These are phyloP conservation scores for Dorcoceras hygrometricum DNA, from an alignment of 257 asterid species.

Conservation along the genomic window DNA sequence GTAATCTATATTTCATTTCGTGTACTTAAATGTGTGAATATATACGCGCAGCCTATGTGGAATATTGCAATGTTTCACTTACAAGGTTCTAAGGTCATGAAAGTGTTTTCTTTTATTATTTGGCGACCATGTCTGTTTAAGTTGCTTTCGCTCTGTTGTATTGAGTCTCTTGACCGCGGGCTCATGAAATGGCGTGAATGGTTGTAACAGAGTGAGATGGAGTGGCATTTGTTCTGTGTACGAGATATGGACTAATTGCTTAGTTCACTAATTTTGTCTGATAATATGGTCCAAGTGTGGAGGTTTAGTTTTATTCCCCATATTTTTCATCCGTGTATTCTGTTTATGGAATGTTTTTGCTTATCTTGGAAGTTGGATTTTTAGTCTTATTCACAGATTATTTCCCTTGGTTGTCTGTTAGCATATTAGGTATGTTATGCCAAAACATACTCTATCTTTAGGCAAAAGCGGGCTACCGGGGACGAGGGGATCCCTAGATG, in stretches of 20 bases:
- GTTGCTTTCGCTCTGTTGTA: neutral
- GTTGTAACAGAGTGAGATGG: neutral
- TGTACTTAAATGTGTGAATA: conserved; percentile 1
- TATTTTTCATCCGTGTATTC: neutral
- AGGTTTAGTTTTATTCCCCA: neutral
- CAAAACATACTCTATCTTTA: neutral
- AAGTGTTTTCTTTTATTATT: neutral
- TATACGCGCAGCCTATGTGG: conserved; percentile 9
- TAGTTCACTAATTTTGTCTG: conserved; percentile 15
- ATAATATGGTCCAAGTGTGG: conserved; percentile 20
- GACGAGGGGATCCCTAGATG: neutral
- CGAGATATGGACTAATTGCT: conserved; percentile 13
- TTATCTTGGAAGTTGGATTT: neutral
- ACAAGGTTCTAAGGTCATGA: neutral
- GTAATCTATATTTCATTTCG: conserved; percentile 26
- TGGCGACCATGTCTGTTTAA: neutral
- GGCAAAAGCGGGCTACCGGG: neutral
- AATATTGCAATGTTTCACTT: conserved; percentile 7
- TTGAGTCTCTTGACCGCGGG: neutral
- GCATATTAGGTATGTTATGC: neutral
- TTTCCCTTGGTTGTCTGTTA: neutral
- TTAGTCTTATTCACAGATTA: neutral
- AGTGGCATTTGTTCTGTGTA: neutral
- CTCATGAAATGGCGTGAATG: neutral
- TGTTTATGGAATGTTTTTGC: neutral